Evolutionary conservation across 371 early-diverging fungal genomes (phyloP).

Genomic region (Mortierella sp.): DNA sequence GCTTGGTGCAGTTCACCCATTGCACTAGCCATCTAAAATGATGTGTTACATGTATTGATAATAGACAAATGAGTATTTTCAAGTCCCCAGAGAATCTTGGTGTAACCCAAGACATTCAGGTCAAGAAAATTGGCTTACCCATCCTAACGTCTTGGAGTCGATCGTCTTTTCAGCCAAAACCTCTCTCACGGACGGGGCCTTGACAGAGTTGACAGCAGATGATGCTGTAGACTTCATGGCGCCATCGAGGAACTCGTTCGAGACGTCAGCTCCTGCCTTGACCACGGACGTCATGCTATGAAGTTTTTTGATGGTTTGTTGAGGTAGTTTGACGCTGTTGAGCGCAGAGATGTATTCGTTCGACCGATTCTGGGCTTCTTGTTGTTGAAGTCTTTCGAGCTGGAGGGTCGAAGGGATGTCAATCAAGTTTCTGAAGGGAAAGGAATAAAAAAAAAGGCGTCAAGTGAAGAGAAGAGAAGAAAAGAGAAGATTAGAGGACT

Average conservation of each 20-base stretch:
- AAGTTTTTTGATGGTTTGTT: conserved; percentile 43
- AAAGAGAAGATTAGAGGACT: neutral
- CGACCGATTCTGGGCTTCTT: conserved; percentile 43
- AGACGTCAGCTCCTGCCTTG: conserved; percentile 17
- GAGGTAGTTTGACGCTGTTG: conserved; percentile 44
- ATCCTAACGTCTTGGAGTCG: conserved; percentile 49
- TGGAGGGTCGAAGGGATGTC: conserved; percentile 53
- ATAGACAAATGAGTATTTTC: too few species aligned
- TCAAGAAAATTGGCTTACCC: conserved; percentile 32
- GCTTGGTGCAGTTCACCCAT: conserved; percentile 51
- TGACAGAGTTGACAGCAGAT: conserved; percentile 35
- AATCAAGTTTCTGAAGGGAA: conserved; percentile 33
- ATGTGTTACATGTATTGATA: too few species aligned
- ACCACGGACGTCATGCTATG: conserved; percentile 43
- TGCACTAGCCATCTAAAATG: conserved; percentile 40
- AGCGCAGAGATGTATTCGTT: conserved; percentile 49
- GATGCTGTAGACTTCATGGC: conserved; percentile 22
- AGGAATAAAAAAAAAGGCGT: conserved; percentile 4
- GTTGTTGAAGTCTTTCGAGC: conserved; percentile 46
- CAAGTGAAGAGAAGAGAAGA: conserved; percentile 12
- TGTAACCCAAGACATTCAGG: too few species aligned
- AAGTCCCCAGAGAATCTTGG: too few species aligned
- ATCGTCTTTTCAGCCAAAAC: conserved; percentile 48
- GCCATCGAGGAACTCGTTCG: conserved; percentile 16
- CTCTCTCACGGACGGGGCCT: conserved; percentile 47